Conservation (phyloP, 1,284 basidiomycete species). For the Schizophyllum amplum region DNA sequence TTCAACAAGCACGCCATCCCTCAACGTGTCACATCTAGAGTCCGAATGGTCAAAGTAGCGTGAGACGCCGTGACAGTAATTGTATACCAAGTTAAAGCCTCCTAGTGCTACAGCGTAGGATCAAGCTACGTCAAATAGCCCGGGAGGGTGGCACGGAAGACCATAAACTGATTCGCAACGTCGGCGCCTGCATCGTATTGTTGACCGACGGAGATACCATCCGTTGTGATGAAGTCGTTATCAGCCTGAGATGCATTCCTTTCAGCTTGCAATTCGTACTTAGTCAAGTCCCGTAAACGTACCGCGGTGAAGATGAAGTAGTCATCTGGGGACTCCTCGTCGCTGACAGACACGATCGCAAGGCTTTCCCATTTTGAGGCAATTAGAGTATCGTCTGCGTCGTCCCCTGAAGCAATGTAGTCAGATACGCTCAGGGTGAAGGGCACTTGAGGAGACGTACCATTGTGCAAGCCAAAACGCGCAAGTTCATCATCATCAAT, state of each 20-base stretch:
- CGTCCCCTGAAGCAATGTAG: slow-evolving; percentile 11
- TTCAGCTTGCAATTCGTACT: neutral
- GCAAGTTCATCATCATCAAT: slow-evolving; percentile 43
- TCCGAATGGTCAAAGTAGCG: too few relatives aligned
- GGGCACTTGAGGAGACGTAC: slow-evolving; percentile 13
- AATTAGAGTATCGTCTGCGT: slow-evolving; percentile 46
- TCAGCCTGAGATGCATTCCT: slow-evolving; percentile 32
- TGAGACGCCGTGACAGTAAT: too few relatives aligned
- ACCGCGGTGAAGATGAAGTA: slow-evolving; percentile 61
- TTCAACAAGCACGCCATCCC: too few relatives aligned
- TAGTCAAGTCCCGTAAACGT: slow-evolving; percentile 14
- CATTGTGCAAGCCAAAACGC: slow-evolving; percentile 57
- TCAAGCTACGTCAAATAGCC: slow-evolving; percentile 15
- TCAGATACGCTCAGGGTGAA: neutral
- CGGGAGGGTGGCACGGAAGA: slow-evolving; percentile 60
- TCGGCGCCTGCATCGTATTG: slow-evolving; percentile 48
- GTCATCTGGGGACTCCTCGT: slow-evolving; percentile 46
- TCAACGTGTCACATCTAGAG: too few relatives aligned
- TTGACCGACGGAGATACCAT: slow-evolving; percentile 46
- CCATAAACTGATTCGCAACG: slow-evolving; percentile 59
- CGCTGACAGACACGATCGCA: slow-evolving; percentile 47
- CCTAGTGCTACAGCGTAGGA: too few relatives aligned
- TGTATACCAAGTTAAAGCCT: too few relatives aligned
- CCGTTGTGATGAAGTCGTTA: slow-evolving; percentile 57
- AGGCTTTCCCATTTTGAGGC: slow-evolving; percentile 65